Evolutionary conservation across 2,329 filamentous ascomycete species (phyloP).

Genomic region (Microthyrium microscopicum): DNA sequence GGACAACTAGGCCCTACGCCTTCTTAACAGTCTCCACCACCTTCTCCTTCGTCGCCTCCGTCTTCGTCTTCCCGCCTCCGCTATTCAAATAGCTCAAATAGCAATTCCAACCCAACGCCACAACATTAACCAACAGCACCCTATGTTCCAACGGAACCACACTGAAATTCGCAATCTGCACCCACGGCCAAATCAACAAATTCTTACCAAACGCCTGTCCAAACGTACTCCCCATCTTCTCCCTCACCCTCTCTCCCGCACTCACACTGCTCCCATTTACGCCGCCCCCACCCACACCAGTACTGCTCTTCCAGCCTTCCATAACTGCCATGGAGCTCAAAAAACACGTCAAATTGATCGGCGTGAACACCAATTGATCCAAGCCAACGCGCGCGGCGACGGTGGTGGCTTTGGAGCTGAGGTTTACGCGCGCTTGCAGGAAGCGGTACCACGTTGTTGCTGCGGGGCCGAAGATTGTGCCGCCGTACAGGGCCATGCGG

Average conservation of each 20-base stretch:
- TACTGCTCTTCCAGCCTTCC: no score
- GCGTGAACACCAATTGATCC: slow-evolving; percentile 73
- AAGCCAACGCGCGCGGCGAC: slow-evolving; percentile 47
- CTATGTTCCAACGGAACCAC: slow-evolving; percentile 70
- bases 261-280: slow-evolving; percentile 26
- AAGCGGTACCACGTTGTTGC: slow-evolving; percentile 78
- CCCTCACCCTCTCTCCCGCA: no score
- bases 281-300: no score
- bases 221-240: slow-evolving; percentile 61
- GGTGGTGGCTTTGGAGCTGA: slow-evolving; percentile 5
- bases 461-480: slow-evolving; percentile 57
- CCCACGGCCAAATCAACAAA: slow-evolving; percentile 73
- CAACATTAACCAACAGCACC: slow-evolving; percentile 71
- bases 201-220: slow-evolving; percentile 59
- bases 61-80: neutral
- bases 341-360: slow-evolving; percentile 68
- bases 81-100: slow-evolving; percentile 23
- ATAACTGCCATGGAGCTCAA: slow-evolving; percentile 69
- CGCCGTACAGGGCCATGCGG: slow-evolving; percentile 68
- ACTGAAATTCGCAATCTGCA: slow-evolving; percentile 78
- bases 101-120: slow-evolving; percentile 31
- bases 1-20: neutral
- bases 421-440: slow-evolving; percentile 49
- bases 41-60: slow-evolving; percentile 1
- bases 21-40: slow-evolving; percentile 3